Evolutionary conservation across 768 basidiomycete species (phyloP).

Genomic region (Ramaria rubella): DNA sequence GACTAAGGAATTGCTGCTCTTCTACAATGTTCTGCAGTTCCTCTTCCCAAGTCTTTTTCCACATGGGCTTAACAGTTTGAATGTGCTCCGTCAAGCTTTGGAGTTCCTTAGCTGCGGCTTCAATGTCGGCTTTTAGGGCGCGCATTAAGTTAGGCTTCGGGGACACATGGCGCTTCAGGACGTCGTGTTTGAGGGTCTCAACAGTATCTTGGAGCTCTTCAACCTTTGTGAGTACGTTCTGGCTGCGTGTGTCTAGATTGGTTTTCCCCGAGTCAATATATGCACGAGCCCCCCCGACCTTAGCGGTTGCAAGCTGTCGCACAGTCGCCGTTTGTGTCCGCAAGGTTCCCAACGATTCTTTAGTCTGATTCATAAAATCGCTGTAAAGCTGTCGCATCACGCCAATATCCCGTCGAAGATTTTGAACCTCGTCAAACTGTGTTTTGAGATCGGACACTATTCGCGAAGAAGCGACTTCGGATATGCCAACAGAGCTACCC

Average conservation of each 20-base stretch:
- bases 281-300: constrained; percentile 78
- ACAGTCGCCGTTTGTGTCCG: constrained; percentile 83
- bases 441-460: constrained; percentile 79
- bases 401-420: constrained; percentile 86
- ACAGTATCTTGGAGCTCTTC: constrained; percentile 91
- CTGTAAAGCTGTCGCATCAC: constrained; percentile 92
- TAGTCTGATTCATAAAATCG: constrained; percentile 89
- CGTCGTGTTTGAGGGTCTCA: constrained; percentile 85
- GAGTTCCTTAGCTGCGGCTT: constrained; percentile 58
- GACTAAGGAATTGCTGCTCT: constrained; percentile 89
- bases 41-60: constrained; percentile 98
- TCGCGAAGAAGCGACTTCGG: constrained; percentile 57
- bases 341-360: constrained; percentile 71
- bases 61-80: constrained; percentile 86
- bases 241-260: constrained; percentile 84
- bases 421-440: constrained; percentile 93
- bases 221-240: constrained; percentile 84
- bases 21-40: constrained; percentile 95
- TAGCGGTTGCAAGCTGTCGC: constrained; percentile 74
- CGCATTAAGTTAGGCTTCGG: constrained; percentile 72
- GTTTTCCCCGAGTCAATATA: constrained; percentile 90
- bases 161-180: constrained; percentile 78
- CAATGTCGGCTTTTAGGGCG: constrained; percentile 65
- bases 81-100: constrained; percentile 78
- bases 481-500: constrained; percentile 61